A percentile compares a stretch with the other conserved stretches of the same genome.
Conservation (phyloP, 75 land plant species). For the Cupressus sempervirens region DNA sequence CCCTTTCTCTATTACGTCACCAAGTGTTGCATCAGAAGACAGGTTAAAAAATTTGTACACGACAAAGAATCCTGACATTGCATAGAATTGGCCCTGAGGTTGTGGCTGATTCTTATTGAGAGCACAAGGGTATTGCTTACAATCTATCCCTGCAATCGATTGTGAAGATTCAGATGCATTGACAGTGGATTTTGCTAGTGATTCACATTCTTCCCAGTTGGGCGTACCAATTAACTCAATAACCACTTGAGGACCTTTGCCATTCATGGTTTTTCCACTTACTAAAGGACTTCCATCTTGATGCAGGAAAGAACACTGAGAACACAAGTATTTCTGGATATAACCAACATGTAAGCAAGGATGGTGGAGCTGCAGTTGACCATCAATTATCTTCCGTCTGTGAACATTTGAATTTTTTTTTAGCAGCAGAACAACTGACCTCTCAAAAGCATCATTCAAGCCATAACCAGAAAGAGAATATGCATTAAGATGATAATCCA, state of each 20-base stretch:
- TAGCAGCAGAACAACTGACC: conserved; percentile 72
- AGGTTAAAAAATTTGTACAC: conserved; percentile 90
- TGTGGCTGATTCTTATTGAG: conserved; percentile 51
- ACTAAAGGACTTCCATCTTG: conserved; percentile 38
- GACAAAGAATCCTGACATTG: conserved; percentile 91
- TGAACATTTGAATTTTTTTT: conserved; percentile 17
- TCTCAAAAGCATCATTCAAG: conserved; percentile 98
- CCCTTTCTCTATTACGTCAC: conserved; percentile 72
- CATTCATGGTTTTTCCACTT: conserved; percentile 16
- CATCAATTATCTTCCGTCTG: conserved; percentile 20
- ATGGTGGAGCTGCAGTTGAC: conserved; percentile 57
- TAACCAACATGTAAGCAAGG: conserved; percentile 88
- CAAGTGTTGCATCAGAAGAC: conserved; percentile 57
- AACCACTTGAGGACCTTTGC: conserved; percentile 25
- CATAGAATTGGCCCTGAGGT: conserved; percentile 82
- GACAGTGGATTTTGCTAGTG: conserved; percentile 68
- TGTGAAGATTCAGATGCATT: conserved; percentile 71
- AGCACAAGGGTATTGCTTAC: conserved; percentile 75
- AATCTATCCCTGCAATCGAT: conserved; percentile 38
- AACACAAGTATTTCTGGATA: conserved; percentile 60
- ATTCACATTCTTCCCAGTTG: conserved; percentile 79
- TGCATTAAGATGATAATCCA: conserved; percentile 77
- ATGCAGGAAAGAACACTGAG: conserved; percentile 46
- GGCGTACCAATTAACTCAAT: conserved; percentile 67
- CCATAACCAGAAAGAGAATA: conserved; percentile 92